phyloP scores from a whole-genome alignment of 2,329 filamentous ascomycete genomes.

The Hypocrella siamensis region DNA sequence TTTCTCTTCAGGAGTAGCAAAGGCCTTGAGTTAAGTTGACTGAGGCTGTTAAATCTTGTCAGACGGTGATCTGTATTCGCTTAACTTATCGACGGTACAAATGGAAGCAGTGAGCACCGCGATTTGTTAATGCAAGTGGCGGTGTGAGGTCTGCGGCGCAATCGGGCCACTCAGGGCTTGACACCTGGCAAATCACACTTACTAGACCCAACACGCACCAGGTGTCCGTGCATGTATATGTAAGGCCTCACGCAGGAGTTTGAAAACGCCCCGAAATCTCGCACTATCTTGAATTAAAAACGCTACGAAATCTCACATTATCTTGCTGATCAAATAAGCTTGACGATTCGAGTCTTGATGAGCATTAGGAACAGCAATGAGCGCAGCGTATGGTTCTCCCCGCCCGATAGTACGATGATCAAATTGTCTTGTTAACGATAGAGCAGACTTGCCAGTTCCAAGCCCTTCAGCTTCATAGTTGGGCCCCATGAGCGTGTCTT shows the following conservation, averaged over 20 bases:
- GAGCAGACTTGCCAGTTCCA: not conserved
- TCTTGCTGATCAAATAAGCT: not conserved
- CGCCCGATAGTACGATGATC: not conserved
- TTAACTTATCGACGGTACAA: not conserved
- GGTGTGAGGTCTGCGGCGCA: not conserved
- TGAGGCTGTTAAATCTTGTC: not conserved
- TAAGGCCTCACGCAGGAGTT: not conserved
- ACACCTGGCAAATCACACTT: not conserved
- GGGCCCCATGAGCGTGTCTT: not conserved
- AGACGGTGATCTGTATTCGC: not conserved
- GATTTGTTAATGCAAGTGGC: not conserved
- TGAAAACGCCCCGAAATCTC: not conserved
- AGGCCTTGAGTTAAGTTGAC: not conserved
- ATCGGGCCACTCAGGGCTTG: not conserved
- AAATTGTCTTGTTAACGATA: not conserved
- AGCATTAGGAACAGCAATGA: not conserved
- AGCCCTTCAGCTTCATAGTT: constrained; percentile 1
- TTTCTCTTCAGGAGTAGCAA: not conserved
- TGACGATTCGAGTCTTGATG: not conserved
- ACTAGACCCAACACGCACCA: not conserved
- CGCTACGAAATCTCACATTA: not conserved
- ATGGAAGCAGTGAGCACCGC: not conserved
- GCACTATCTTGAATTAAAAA: not conserved
- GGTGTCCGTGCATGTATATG: not conserved
- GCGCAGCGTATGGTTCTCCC: not conserved